Base-by-base conservation (phyloP, 1,139 yeast genomes). In the Kodamaea sp. region DNA sequence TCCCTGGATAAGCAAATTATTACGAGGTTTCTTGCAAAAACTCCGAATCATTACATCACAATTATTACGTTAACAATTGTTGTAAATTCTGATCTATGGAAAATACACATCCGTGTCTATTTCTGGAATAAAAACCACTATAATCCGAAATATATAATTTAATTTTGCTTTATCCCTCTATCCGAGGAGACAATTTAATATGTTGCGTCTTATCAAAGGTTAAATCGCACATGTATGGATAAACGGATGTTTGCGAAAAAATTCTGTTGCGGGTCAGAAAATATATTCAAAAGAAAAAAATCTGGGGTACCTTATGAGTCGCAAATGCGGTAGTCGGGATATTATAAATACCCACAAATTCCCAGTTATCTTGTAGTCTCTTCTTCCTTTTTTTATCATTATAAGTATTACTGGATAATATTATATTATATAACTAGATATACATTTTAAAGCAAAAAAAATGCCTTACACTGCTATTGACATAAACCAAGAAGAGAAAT, bases 401-500 rank as follows among this genome's bases (percentile, higher is more conserved):
- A 9, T 26, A 10, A 10, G 28, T 26, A n/a, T 10, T 26, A n/a
- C n/a, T 26, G 10, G n/a, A n/a, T 10, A 26, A 26, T 26, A 10
- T 10, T n/a, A 26, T 26, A 26, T 26, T 26, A 10, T 26, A n/a
- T 4, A 10, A n/a, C 20, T 15, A 15, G 20, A n/a, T n/a, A 20
- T 6, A 29, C 7, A 34, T 7, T 10, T 10, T 22, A 25, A 27
- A 29, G 9, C 24, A 29, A 32, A 38, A 36, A 56, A 28, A 25
- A 71, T 71, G 77, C 70, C 76, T 43, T 75, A 73, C 67, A 62
- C 83, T 35, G 64, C 70, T 51, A 77, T 80, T 47, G 73, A 79
- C 60, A 50, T 78, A 35, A 68, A 78, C 55, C 70, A 73, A 50
- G 92, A 84, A 66, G 86, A 84, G 55, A 63, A 63, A 49, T 71